Evolutionary conservation across 2,329 filamentous ascomycete genomes (phyloP).

Genomic region (Calonectria multiphialidica): DNA sequence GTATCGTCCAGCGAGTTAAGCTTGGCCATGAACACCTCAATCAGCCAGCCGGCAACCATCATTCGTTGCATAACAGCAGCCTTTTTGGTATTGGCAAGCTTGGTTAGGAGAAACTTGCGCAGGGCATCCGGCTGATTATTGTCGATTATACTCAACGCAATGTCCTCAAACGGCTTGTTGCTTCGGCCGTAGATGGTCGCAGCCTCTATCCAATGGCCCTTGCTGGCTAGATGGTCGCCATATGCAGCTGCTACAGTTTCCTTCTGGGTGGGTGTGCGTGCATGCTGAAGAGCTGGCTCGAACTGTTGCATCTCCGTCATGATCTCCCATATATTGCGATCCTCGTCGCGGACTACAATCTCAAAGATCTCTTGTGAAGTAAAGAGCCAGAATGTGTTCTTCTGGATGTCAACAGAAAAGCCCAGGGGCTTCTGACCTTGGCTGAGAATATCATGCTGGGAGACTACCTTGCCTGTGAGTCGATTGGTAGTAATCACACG

Average conservation of each 20-base stretch:
- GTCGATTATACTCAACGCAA: constrained; percentile 91
- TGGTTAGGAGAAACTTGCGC: constrained; percentile 88
- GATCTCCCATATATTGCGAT: constrained; percentile 93
- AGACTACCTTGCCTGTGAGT: constrained; percentile 86
- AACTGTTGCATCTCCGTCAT: constrained; percentile 90
- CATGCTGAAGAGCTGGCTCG: constrained; percentile 87
- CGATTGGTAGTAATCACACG: constrained; percentile 88
- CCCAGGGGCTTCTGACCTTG: constrained; percentile 84
- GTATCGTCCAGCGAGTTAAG: constrained; percentile 95
- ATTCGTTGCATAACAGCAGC: constrained; percentile 89
- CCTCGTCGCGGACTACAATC: constrained; percentile 90
- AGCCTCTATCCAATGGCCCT: constrained; percentile 86
- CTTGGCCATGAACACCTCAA: constrained; percentile 98
- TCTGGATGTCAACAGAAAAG: constrained; percentile 88
- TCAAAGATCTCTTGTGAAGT: constrained; percentile 93
- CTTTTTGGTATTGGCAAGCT: constrained; percentile 85
- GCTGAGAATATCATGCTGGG: constrained; percentile 88
- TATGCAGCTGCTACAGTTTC: constrained; percentile 93
- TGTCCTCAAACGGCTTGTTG: constrained; percentile 97
- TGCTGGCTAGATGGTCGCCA: constrained; percentile 86
- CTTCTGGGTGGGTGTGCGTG: constrained; percentile 82
- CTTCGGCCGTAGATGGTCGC: constrained; percentile 93
- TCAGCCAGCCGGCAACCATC: constrained; percentile 95
- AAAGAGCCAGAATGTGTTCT: constrained; percentile 98
- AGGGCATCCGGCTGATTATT: constrained; percentile 90